Percentiles rank a stretch among this genome's conserved stretches.
Conservation (phyloP, 352 stramenopile genomes). For the Phytophthora hybrid region DNA sequence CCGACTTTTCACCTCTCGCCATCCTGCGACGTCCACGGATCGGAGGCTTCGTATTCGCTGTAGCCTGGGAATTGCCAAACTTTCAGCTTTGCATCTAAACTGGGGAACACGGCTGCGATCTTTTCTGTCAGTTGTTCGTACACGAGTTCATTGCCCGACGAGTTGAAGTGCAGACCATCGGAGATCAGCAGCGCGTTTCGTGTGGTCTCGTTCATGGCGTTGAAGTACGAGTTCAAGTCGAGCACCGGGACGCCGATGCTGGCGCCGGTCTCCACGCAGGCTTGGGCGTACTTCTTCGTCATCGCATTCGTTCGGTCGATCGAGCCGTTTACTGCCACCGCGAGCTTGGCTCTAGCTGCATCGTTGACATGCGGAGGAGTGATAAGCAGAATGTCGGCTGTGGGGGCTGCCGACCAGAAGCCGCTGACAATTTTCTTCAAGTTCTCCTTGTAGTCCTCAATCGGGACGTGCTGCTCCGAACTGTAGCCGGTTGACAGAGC, state of each 20-base stretch:
- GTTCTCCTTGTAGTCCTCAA: slow-evolving; percentile 31
- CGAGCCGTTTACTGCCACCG: slow-evolving; percentile 34
- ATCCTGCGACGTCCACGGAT: slow-evolving; percentile 18
- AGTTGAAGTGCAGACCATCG: slow-evolving; percentile 61
- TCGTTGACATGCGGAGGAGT: slow-evolving; percentile 36
- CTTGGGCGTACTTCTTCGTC: slow-evolving; percentile 45
- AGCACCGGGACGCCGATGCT: slow-evolving; percentile 41
- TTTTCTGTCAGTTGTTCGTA: slow-evolving; percentile 39
- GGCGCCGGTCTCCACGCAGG: slow-evolving; percentile 43
- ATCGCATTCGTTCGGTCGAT: slow-evolving; percentile 33
- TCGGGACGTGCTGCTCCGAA: slow-evolving; percentile 23
- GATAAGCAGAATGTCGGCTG: slow-evolving; percentile 52
- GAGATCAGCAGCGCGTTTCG: slow-evolving; percentile 42
- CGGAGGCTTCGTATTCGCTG: slow-evolving; percentile 11
- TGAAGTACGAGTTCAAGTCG: slow-evolving; percentile 60
- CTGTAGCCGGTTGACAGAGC: slow-evolving; percentile 28
- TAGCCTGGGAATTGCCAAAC: slow-evolving; percentile 25
- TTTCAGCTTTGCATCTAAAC: slow-evolving; percentile 10
- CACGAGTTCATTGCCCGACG: slow-evolving; percentile 51
- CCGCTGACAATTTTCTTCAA: slow-evolving; percentile 22
- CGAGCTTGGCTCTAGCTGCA: slow-evolving; percentile 24
- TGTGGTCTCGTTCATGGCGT: slow-evolving; percentile 41
- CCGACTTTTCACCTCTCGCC: not conserved
- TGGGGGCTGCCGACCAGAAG: slow-evolving; percentile 20
- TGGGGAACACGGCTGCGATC: slow-evolving; percentile 34